Evolutionary conservation across 2,329 filamentous ascomycete species (phyloP).

Genomic region (Talaromyces piceae): DNA sequence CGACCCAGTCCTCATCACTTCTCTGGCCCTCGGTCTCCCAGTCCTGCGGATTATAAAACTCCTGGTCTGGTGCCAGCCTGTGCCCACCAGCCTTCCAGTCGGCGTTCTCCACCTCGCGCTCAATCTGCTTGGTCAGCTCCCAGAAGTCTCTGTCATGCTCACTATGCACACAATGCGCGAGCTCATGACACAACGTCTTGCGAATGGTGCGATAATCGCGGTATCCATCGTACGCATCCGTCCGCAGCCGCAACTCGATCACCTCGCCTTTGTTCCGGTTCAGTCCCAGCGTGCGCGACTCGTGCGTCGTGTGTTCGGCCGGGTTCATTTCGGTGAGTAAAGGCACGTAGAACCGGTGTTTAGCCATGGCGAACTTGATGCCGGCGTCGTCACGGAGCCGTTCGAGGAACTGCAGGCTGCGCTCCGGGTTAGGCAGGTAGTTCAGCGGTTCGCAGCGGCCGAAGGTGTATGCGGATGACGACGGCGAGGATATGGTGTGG

Average conservation of each 20-base stretch:
- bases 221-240: slow-evolving; percentile 90
- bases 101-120: slow-evolving; percentile 70
- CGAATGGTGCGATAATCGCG: slow-evolving; percentile 86
- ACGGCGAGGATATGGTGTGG: slow-evolving; percentile 21
- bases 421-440: slow-evolving; percentile 68
- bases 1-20: slow-evolving; percentile 47
- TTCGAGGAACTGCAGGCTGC: slow-evolving; percentile 63
- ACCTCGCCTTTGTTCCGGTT: slow-evolving; percentile 84
- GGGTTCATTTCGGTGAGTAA: slow-evolving; percentile 96
- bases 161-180: slow-evolving; percentile 83
- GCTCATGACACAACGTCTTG: slow-evolving; percentile 87
- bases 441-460: slow-evolving; percentile 65
- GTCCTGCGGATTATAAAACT: slow-evolving; percentile 54
- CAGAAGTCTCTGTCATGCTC: slow-evolving; percentile 84
- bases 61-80: slow-evolving; percentile 51
- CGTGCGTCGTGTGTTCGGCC: slow-evolving; percentile 69
- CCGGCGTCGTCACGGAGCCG: slow-evolving; percentile 75
- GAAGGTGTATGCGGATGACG: slow-evolving; percentile 74
- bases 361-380: slow-evolving; percentile 73
- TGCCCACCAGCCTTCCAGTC: slow-evolving; percentile 71
- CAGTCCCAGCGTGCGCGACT: slow-evolving; percentile 74
- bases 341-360: slow-evolving; percentile 76
- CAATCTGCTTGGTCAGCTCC: slow-evolving; percentile 79
- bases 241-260: slow-evolving; percentile 84
- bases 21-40: slow-evolving; percentile 46